Percentiles rank a stretch among this genome's conserved stretches.
These are phyloP conservation scores for Spizellomyces sp. DNA, from an alignment of 192 early-diverging fungal genomes.

Conservation along the genomic window DNA sequence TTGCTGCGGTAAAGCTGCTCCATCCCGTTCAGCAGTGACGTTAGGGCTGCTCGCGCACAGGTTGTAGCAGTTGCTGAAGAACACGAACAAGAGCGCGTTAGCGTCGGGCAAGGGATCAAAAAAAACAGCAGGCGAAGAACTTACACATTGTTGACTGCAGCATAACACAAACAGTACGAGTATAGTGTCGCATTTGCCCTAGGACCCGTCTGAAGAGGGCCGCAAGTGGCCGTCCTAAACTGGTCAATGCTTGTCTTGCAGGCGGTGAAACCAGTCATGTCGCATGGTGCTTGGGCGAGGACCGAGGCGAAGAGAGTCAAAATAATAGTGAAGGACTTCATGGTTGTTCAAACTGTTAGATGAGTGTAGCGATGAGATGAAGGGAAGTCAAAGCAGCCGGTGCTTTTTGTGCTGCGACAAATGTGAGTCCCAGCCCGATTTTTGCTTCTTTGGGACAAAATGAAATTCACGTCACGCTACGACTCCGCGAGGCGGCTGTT, in stretches of 20 bases:
- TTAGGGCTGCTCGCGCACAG: conserved; percentile 4
- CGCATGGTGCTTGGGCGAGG: conserved; percentile 6
- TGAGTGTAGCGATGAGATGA: no score
- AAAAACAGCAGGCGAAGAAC: background rate
- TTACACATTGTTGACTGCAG: background rate
- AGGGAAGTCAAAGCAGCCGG: no score
- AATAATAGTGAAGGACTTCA: conserved; percentile 8
- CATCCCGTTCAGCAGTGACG: conserved; percentile 7
- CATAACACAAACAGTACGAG: background rate
- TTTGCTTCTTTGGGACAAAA: no score
- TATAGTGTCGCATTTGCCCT: background rate
- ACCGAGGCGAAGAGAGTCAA: conserved; percentile 4
- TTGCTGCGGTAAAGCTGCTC: conserved; percentile 10
- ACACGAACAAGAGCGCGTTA: background rate
- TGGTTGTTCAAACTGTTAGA: background rate
- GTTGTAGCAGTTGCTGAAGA: conserved; percentile 6
- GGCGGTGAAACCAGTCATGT: background rate
- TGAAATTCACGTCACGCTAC: no score
- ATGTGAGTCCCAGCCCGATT: no score
- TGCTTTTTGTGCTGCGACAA: no score
- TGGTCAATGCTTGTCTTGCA: conserved; percentile 4
- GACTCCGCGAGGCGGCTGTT: no score
- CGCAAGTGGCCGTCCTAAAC: conserved; percentile 12
- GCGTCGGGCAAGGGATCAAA: background rate
- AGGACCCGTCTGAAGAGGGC: conserved; percentile 9